Percentiles rank a stretch among this genome's conserved stretches.
Conservation (phyloP, 768 basidiomycete genomes). For the Tulasnella sp. region DNA sequence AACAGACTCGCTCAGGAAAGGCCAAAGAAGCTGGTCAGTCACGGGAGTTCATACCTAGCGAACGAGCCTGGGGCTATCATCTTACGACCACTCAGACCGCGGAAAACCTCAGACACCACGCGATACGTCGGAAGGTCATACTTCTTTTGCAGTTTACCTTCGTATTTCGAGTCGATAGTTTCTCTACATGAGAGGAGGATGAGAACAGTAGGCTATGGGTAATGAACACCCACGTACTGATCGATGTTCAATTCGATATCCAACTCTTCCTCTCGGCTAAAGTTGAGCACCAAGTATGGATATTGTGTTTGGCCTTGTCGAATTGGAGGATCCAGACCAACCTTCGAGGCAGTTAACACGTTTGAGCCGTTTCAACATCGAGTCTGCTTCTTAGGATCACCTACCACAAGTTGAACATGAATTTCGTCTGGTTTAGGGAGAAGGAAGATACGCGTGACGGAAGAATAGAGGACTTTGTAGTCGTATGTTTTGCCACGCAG, state of each 20-base stretch:
- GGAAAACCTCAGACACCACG: conserved; percentile 91
- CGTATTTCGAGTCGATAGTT: conserved; percentile 61
- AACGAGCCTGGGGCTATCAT: conserved; percentile 57
- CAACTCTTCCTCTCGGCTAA: conserved; percentile 94
- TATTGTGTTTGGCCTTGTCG: conserved; percentile 97
- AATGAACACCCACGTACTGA: conserved; percentile 56
- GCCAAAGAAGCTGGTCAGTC: not conserved
- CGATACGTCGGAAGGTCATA: conserved; percentile 96
- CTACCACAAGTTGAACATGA: conserved; percentile 89
- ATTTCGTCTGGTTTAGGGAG: conserved; percentile 90
- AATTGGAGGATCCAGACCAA: conserved; percentile 89
- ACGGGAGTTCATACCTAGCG: conserved; percentile 14
- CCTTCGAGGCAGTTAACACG: conserved; percentile 44
- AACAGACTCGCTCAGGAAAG: not conserved
- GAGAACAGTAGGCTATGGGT: conserved; percentile 21
- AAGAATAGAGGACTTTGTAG: conserved; percentile 91
- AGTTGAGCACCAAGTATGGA: conserved; percentile 97
- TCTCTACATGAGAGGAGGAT: conserved; percentile 48
- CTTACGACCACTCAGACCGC: conserved; percentile 84
- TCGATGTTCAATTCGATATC: conserved; percentile 90
- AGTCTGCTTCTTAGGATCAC: conserved; percentile 37
- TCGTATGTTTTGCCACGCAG: conserved; percentile 98
- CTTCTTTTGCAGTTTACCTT: conserved; percentile 80
- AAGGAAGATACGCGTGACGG: conserved; percentile 84
- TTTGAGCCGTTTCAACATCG: not conserved